These are phyloP conservation scores for Cenchrus purpureus DNA, from an alignment of 176 grass and related monocot species.

Conservation along the genomic window DNA sequence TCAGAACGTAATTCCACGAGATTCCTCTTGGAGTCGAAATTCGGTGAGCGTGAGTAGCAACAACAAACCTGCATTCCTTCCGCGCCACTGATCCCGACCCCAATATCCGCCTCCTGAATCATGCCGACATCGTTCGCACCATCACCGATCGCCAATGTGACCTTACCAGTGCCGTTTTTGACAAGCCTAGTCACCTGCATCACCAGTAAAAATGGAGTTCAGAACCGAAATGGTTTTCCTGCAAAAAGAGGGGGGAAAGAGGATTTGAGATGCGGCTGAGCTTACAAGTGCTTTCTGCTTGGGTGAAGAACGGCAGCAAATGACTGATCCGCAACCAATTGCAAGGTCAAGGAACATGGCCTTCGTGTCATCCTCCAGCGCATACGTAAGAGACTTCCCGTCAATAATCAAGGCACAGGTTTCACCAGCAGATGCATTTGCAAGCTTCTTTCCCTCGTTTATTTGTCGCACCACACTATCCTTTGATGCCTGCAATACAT, in stretches of 20 bases:
- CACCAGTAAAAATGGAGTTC: conserved; percentile 9
- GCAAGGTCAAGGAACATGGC: conserved; percentile 68
- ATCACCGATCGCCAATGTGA: conserved; percentile 84
- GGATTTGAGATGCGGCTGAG: neutral
- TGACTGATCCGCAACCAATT: conserved; percentile 68
- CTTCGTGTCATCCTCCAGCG: conserved; percentile 62
- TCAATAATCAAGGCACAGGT: conserved; percentile 86
- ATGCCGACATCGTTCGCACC: conserved; percentile 96
- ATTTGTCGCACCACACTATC: conserved; percentile 63
- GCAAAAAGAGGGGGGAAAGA: neutral
- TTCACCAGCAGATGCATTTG: conserved; percentile 48
- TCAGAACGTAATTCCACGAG: neutral
- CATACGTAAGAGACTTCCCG: conserved; percentile 84
- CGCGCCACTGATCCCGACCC: conserved; percentile 88
- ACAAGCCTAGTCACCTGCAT: conserved; percentile 83
- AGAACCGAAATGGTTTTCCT: neutral
- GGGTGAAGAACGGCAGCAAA: conserved; percentile 92
- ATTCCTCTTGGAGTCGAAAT: neutral
- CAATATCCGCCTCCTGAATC: conserved; percentile 98
- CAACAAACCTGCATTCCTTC: conserved; percentile 95
- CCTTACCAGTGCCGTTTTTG: conserved; percentile 67
- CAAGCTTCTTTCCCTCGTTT: conserved; percentile 53
- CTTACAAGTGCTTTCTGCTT: conserved; percentile 97
- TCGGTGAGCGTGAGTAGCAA: neutral
- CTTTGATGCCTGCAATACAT: conserved; percentile 60